These are phyloP conservation scores for Aspergillus jensenii DNA, from an alignment of 2,329 filamentous ascomycete genomes.

Conservation along the genomic window DNA sequence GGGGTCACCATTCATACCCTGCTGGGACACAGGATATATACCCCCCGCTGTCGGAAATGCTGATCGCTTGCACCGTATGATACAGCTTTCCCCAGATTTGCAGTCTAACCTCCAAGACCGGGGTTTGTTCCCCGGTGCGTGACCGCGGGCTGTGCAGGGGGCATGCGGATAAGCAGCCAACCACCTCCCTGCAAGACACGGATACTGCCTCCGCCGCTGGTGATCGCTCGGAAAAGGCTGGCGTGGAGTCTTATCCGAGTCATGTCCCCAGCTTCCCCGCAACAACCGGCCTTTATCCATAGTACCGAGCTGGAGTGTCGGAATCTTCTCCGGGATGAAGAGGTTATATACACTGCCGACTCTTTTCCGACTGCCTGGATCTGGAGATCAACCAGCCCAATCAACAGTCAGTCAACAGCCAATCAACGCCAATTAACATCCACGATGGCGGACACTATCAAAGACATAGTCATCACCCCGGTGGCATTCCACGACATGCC, in stretches of 20 bases:
- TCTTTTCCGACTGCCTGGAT: background rate
- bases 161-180: background rate
- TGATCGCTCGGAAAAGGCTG: background rate
- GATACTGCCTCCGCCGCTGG: background rate
- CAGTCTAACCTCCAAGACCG: background rate
- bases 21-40: too few relatives aligned
- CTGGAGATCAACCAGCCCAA: background rate
- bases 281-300: background rate
- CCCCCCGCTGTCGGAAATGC: too few relatives aligned
- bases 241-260: background rate
- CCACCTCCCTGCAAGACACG: background rate
- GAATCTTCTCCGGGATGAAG: background rate
- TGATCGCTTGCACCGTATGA: too few relatives aligned
- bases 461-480: conserved; percentile 43
- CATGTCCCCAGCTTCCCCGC: background rate
- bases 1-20: too few relatives aligned
- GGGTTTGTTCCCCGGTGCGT: too few relatives aligned
- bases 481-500: conserved; percentile 50
- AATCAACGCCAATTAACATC: background rate
- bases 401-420: background rate
- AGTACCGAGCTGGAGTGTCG: background rate
- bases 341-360: background rate
- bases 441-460: conserved; percentile 22
- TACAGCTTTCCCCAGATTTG: background rate
- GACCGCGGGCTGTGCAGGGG: background rate